Evolutionary conservation across 371 early-diverging fungal genomes (phyloP).

Genomic region (Mortierella sp.): DNA sequence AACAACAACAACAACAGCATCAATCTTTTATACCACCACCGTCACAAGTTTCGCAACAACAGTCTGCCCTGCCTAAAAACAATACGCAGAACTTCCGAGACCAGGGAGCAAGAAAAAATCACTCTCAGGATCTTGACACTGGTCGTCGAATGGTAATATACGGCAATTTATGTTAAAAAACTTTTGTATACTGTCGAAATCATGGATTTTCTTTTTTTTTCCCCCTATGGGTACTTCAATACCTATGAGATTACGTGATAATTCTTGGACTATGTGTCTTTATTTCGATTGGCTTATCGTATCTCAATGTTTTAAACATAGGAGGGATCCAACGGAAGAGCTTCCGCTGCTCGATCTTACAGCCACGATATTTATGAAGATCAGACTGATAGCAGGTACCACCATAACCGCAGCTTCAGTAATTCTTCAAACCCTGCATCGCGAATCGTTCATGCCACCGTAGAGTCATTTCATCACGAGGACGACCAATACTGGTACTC

Average conservation of each 20-base stretch:
- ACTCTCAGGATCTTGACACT: slow-evolving; percentile 42
- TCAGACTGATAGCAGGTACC: background rate
- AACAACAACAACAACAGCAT: slow-evolving; percentile 7
- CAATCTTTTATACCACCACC: slow-evolving; percentile 11
- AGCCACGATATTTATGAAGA: slow-evolving; percentile 19
- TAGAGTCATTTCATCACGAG: slow-evolving; percentile 68
- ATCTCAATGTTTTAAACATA: slow-evolving; percentile 7
- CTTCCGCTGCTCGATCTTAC: slow-evolving; percentile 9
- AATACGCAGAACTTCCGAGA: slow-evolving; percentile 25
- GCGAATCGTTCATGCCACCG: slow-evolving; percentile 64
- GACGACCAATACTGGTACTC: slow-evolving; percentile 81
- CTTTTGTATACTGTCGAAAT: background rate
- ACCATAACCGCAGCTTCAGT: background rate
- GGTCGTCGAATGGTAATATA: slow-evolving; percentile 23
- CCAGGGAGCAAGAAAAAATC: slow-evolving; percentile 8
- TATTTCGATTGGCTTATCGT: background rate
- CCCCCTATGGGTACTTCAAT: background rate
- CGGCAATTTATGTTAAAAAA: background rate
- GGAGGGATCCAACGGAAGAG: slow-evolving; percentile 24
- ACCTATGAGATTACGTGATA: slow-evolving; percentile 21
- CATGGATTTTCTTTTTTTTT: background rate
- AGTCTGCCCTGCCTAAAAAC: slow-evolving; percentile 36
- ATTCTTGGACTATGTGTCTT: background rate
- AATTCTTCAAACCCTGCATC: background rate
- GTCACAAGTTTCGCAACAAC: background rate